Percentiles rank a stretch among this genome's conserved stretches.
Conservation (phyloP, 352 stramenopile species). For the Lagenidium sp. region DNA sequence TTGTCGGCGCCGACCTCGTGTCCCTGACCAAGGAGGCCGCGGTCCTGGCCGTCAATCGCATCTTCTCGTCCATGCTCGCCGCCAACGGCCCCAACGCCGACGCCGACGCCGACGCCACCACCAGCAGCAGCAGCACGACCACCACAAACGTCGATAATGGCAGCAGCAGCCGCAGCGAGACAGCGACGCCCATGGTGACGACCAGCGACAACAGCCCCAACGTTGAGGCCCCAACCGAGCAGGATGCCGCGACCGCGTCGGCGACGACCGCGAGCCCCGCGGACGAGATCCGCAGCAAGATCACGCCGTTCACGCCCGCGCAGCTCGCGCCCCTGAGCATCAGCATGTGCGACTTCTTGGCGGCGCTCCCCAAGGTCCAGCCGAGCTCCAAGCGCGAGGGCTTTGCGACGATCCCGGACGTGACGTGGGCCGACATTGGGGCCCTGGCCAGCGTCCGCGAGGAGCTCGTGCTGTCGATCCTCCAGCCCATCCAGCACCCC, state of each 20-base stretch:
- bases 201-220: constrained; percentile 6
- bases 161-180: too few relatives aligned
- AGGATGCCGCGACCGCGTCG: background rate
- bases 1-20: constrained; percentile 96
- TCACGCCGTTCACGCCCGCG: constrained; percentile 80
- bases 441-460: constrained; percentile 89
- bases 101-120: background rate
- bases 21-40: constrained; percentile 98
- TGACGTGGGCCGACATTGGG: constrained; percentile 98
- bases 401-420: constrained; percentile 97
- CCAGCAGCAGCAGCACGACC: constrained; percentile 1
- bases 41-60: constrained; percentile 96
- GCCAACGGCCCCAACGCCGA: constrained; percentile 3
- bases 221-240: background rate
- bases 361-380: constrained; percentile 95
- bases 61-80: constrained; percentile 86
- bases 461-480: constrained; percentile 94
- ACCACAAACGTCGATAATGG: too few relatives aligned
- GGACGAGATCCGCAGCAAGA: constrained; percentile 54
- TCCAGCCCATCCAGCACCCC: constrained; percentile 97
- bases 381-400: constrained; percentile 97
- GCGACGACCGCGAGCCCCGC: constrained; percentile 1
- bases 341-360: constrained; percentile 96
- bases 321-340: constrained; percentile 92
- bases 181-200: constrained; percentile 1